phyloP scores from a whole-genome alignment of 2,329 filamentous ascomycete species.

The Fusarium napiforme region DNA sequence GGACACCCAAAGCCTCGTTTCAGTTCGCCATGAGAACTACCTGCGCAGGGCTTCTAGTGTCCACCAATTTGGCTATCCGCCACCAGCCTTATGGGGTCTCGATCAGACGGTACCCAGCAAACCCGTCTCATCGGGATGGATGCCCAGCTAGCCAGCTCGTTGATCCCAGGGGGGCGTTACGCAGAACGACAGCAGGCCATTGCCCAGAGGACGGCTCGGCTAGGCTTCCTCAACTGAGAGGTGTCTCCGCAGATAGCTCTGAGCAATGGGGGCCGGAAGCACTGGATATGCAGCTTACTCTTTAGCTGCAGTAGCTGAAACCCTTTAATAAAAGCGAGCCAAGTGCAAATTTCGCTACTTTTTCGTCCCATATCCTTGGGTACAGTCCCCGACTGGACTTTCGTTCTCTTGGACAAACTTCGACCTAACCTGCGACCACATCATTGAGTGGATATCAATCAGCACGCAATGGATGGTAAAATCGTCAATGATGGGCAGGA shows the following conservation, averaged over 20 bases:
- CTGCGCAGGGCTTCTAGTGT: neutral
- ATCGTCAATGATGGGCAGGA: neutral
- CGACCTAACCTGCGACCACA: neutral
- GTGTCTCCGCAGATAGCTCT: neutral
- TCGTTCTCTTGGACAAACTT: neutral
- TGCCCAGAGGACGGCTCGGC: neutral
- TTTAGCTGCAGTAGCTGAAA: constrained; percentile 7
- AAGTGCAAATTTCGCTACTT: neutral
- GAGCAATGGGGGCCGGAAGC: neutral
- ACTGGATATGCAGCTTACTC: constrained; percentile 8
- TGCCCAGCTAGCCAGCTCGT: too few species aligned
- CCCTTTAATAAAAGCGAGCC: neutral
- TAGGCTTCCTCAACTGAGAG: neutral
- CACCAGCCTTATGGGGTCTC: neutral
- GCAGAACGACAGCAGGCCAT: neutral
- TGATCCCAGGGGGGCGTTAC: neutral
- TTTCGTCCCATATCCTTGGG: neutral
- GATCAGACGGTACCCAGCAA: neutral
- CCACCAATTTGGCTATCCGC: neutral
- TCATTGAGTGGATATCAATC: neutral
- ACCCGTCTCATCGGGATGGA: neutral
- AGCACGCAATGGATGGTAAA: constrained; percentile 9
- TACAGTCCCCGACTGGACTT: neutral
- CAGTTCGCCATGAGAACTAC: neutral
- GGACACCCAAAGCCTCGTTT: neutral